These are phyloP conservation scores for Schizopora paradoxa DNA, from an alignment of 1,284 basidiomycete genomes.

Conservation along the genomic window DNA sequence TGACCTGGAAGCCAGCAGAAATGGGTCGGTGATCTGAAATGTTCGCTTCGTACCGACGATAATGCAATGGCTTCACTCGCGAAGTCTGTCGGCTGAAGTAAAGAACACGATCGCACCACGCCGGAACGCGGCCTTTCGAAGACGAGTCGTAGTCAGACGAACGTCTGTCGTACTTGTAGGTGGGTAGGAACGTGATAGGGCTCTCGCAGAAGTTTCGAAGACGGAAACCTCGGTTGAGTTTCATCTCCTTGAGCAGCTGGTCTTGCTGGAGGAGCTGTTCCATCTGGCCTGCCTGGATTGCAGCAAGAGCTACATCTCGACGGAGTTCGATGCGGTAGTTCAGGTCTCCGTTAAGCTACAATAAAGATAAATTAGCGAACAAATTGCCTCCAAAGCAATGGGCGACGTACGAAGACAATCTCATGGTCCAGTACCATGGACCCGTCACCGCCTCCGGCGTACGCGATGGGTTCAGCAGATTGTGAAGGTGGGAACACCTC, in stretches of 20 bases:
- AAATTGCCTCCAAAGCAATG: neutral
- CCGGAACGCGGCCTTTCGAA: slow-evolving; percentile 84
- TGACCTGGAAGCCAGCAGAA: slow-evolving; percentile 69
- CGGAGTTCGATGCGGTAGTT: slow-evolving; percentile 94
- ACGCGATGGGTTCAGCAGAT: slow-evolving; percentile 54
- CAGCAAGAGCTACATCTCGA: slow-evolving; percentile 72
- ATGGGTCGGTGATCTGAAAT: slow-evolving; percentile 86
- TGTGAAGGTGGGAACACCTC: slow-evolving; percentile 53
- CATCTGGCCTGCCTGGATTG: slow-evolving; percentile 63
- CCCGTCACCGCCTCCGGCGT: slow-evolving; percentile 88
- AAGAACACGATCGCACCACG: slow-evolving; percentile 95
- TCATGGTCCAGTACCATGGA: slow-evolving; percentile 95
- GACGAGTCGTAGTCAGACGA: slow-evolving; percentile 81
- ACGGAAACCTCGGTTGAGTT: slow-evolving; percentile 79
- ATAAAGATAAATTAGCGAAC: slow-evolving; percentile 1
- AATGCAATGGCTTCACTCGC: slow-evolving; percentile 59
- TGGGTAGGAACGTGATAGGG: slow-evolving; percentile 77
- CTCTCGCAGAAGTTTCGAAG: slow-evolving; percentile 83
- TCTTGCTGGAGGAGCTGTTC: slow-evolving; percentile 71
- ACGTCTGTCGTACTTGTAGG: slow-evolving; percentile 91
- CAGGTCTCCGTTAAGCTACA: slow-evolving; percentile 72
- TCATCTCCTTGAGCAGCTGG: slow-evolving; percentile 87
- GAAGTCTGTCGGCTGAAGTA: slow-evolving; percentile 63
- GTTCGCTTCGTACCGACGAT: slow-evolving; percentile 76
- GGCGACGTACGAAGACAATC: slow-evolving; percentile 76